Base-by-base conservation (phyloP, 805 yeast genomes). In the Priceomyces haplophilus region DNA sequence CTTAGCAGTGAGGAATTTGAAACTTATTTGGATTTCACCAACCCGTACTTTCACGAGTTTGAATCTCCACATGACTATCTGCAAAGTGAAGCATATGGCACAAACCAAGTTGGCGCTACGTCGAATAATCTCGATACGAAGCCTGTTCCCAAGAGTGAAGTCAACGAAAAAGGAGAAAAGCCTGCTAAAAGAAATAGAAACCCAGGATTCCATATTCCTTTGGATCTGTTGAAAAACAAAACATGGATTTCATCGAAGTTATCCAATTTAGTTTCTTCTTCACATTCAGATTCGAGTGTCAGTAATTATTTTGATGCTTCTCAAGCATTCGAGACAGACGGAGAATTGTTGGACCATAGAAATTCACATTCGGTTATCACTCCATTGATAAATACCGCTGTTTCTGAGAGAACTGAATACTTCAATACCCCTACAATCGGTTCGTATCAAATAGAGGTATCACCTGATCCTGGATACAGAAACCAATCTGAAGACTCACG, bases 331-430 rank as follows among this genome's bases (percentile, higher is more conserved):
- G 51, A 55, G 43, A 46, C 56, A 1, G 58, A 51, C 36, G 38
- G 49, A n/a, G 51, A 49, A 13, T 30, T 44, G 17, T 20, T 25
- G 12, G 50, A 41, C 8, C 43, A 47, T 6, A 38, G 38, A 23
- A 45, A 42, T 7, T 18, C 34, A 10, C 35, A 36, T 24, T 38
- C 50, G 24, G 54, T 52, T 35, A 45, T 63, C 11, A 65, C 70
- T 2, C 70, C 69, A 3, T 49, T 55, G 4, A 59, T 63, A 63
- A 58, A 58, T 30, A 67, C 68, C 0, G 69, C 70, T 2, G 59
- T 56, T 12, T 24, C 48, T 13, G 45, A 42, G 24, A 39, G 34
- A 15, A 41, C 46, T 12, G 55, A 44, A n/a, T 54, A 56, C 45
- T 47, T 44, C 37, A 40, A 41, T 15, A 27, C 32, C 11, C 33